phyloP scores from a whole-genome alignment of 1,139 yeast genomes.

The Suhomyces coccinellae region DNA sequence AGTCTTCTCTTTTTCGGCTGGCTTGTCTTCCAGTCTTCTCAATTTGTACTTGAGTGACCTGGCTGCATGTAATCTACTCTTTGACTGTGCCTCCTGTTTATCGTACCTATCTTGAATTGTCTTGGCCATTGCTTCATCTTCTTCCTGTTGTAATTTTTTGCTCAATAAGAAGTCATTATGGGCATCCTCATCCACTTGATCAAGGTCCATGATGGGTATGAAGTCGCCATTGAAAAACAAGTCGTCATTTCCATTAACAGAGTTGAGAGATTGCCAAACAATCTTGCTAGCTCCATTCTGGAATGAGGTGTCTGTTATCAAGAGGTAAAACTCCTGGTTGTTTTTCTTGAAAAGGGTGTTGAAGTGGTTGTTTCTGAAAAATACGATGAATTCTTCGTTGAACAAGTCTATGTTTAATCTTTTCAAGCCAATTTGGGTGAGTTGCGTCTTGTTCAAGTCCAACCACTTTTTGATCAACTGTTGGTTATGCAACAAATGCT shows the following conservation, averaged over 20 bases:
- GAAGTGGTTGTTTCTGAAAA: slow-evolving; percentile 87
- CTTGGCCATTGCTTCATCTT: slow-evolving; percentile 56
- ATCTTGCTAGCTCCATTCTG: slow-evolving; percentile 41
- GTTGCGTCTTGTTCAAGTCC: slow-evolving; percentile 60
- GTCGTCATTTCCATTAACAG: slow-evolving; percentile 67
- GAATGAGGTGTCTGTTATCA: slow-evolving; percentile 76
- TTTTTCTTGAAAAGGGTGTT: slow-evolving; percentile 62
- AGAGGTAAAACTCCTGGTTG: slow-evolving; percentile 50
- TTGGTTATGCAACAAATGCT: slow-evolving; percentile 18
- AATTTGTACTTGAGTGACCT: neutral
- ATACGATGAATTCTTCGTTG: slow-evolving; percentile 50
- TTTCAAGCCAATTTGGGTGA: slow-evolving; percentile 63
- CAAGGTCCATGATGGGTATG: slow-evolving; percentile 39
- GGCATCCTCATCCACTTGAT: slow-evolving; percentile 18
- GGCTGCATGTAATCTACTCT: neutral
- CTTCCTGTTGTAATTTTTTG: slow-evolving; percentile 58
- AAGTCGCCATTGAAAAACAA: slow-evolving; percentile 65
- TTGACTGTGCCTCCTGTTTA: slow-evolving; percentile 9
- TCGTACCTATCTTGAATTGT: slow-evolving; percentile 37
- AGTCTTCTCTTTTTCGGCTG: neutral
- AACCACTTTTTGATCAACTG: slow-evolving; percentile 42
- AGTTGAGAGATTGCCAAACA: slow-evolving; percentile 76
- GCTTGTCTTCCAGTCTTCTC: neutral
- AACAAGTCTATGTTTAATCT: slow-evolving; percentile 44
- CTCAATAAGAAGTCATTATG: slow-evolving; percentile 47